A percentile compares a stretch with the other conserved stretches of the same genome.
These are phyloP conservation scores for Dichotomocladium elegans DNA, from an alignment of 371 early-diverging fungal species.

Conservation along the genomic window DNA sequence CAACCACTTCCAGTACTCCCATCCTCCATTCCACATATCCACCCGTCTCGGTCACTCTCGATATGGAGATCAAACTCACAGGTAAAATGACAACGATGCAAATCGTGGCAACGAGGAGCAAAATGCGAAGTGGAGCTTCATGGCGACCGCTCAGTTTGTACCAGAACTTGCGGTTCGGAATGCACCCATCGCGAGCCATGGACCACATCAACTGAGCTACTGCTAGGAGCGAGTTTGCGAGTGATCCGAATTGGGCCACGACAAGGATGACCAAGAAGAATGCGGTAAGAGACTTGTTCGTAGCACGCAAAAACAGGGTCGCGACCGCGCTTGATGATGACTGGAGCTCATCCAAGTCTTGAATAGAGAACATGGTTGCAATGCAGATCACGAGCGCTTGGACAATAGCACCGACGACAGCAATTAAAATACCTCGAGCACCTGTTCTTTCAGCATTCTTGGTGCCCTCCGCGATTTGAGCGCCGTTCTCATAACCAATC, in stretches of 20 bases:
- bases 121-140: conserved; percentile 16
- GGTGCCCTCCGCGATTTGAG: conserved; percentile 41
- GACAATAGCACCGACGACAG: conserved; percentile 25
- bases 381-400: conserved; percentile 35
- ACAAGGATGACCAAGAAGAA: conserved; percentile 23
- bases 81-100: conserved; percentile 23
- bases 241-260: conserved; percentile 20
- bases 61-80: conserved; percentile 2
- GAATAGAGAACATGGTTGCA: conserved; percentile 32
- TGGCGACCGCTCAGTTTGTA: conserved; percentile 14
- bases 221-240: conserved; percentile 15
- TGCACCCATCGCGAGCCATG: conserved; percentile 22
- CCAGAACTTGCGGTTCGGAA: conserved; percentile 15
- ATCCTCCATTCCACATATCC: too few species aligned
- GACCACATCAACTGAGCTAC: conserved; percentile 15
- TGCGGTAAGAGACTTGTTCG: conserved; percentile 7
- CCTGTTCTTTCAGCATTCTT: conserved; percentile 30
- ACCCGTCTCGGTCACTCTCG: not conserved
- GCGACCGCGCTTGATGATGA: conserved; percentile 13
- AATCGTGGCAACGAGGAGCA: conserved; percentile 8
- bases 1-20: too few species aligned
- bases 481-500: conserved; percentile 37
- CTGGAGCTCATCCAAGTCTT: conserved; percentile 28
- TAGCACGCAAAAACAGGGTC: conserved; percentile 15
- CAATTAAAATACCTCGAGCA: conserved; percentile 36